Base-by-base conservation (phyloP, 495 filamentous ascomycete genomes). In the Penicillium nucicola region DNA sequence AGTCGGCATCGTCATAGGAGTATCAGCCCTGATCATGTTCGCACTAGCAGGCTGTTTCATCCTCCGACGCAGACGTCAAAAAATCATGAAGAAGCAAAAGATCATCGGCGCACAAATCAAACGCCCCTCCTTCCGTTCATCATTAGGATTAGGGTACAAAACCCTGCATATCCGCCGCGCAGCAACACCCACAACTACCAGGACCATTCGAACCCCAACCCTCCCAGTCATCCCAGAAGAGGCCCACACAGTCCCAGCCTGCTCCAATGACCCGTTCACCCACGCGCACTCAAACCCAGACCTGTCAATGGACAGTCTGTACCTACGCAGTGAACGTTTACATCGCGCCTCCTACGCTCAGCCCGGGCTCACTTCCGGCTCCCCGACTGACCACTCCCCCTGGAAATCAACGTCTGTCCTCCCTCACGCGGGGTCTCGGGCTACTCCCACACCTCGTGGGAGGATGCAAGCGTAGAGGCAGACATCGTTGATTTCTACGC, bases 1-100 rank as follows among this genome's bases (percentile, higher is more conserved):
- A 14, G 56, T 68, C 10, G 70, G 66, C 4, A 56, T 59, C 23
- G 33, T 61, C 1, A 15, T 73, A 2, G 70, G 70, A 13, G 65
- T 52, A 18, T 31, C 59, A 11, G 64, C 50, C 9, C 48, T 67
- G 32, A 41, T 63, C 4, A 55, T 57, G 1, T 53, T 71, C 10
- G 42, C 50, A 1, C 20, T 66, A 5, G 37, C 64, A 2, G 55
- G 58, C 20, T 56, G 50, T 8, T 36, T 68, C 9, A 40, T 63
- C 32, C 45, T 59, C 39, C 55, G 63, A 20, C 56, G 60, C 35
- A 51, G 50, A 15, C 60, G 61, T 35, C 58, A 49, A 35, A 45
- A 41, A 14, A 28, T 20, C 2, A 20, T 28, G 5, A 28, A 9
- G 25, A 9, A 8, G 25, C 25, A 28, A 28, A 28, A 28, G 25